phyloP scores from a whole-genome alignment of 768 basidiomycete species.

The Tephrocybe sp. region DNA sequence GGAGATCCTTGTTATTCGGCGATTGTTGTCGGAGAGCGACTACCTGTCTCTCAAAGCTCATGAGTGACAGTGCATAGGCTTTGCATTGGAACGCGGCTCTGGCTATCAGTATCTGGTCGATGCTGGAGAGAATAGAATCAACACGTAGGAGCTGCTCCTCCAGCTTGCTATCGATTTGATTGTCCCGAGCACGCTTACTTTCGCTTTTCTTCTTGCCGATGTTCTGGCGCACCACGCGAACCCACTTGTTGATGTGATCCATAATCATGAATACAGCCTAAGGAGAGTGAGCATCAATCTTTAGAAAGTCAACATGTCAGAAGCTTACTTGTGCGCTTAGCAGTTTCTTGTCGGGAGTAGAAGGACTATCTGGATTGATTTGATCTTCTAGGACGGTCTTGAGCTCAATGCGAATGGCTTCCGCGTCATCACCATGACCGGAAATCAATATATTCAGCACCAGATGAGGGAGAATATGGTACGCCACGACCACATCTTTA shows the following conservation, averaged over 20 bases:
- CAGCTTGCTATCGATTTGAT: constrained; percentile 33
- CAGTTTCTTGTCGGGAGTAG: constrained; percentile 74
- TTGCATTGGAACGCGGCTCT: constrained; percentile 93
- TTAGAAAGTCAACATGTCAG: neutral
- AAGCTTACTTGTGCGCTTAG: constrained; percentile 86
- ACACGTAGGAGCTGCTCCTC: constrained; percentile 67
- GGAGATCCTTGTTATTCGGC: constrained; percentile 45
- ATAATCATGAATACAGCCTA: constrained; percentile 92
- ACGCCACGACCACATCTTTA: constrained; percentile 94
- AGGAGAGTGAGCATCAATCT: neutral
- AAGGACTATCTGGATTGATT: constrained; percentile 55
- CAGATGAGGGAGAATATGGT: constrained; percentile 87
- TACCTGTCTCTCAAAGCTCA: constrained; percentile 91
- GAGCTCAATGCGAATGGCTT: constrained; percentile 73
- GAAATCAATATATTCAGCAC: constrained; percentile 83
- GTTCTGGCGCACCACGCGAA: constrained; percentile 72
- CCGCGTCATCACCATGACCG: constrained; percentile 58
- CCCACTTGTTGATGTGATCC: constrained; percentile 92
- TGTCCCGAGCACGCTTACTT: constrained; percentile 45
- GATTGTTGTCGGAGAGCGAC: constrained; percentile 45
- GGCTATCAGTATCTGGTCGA: constrained; percentile 87
- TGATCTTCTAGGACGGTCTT: constrained; percentile 85
- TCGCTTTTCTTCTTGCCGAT: constrained; percentile 47
- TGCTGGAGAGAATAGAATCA: constrained; percentile 78
- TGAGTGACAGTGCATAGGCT: constrained; percentile 88